Conservation (phyloP, 306 rosid genomes). For the Lathyrus sativus region DNA sequence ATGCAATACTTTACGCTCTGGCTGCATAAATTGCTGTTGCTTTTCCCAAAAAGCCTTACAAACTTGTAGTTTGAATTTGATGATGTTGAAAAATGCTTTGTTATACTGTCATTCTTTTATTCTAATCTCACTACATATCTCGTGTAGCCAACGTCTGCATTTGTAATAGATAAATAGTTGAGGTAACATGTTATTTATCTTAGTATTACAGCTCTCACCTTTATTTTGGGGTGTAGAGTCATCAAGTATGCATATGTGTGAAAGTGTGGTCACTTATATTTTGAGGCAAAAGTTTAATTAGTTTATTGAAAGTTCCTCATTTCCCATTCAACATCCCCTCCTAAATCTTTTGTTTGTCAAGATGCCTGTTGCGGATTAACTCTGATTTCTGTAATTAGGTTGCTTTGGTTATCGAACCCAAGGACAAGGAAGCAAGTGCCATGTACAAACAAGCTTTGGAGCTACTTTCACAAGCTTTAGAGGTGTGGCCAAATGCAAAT, state of each 20-base stretch:
- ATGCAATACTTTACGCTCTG: slow-evolving; percentile 30
- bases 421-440: slow-evolving; percentile 93
- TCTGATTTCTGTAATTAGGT: slow-evolving; percentile 60
- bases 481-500: slow-evolving; percentile 98
- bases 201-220: slow-evolving; percentile 21
- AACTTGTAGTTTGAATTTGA: slow-evolving; percentile 30
- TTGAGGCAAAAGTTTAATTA: slow-evolving; percentile 17
- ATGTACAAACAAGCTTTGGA: slow-evolving; percentile 98
- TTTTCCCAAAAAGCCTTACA: not conserved
- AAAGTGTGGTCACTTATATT: slow-evolving; percentile 28
- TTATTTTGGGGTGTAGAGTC: slow-evolving; percentile 17
- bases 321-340: slow-evolving; percentile 10
- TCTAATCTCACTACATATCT: slow-evolving; percentile 18
- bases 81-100: slow-evolving; percentile 4
- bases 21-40: slow-evolving; percentile 23
- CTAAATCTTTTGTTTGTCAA: slow-evolving; percentile 3
- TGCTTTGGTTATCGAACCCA: slow-evolving; percentile 96
- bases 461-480: slow-evolving; percentile 93
- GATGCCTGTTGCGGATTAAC: slow-evolving; percentile 25
- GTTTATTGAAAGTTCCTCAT: slow-evolving; percentile 21
- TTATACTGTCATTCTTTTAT: slow-evolving; percentile 3
- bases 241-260: slow-evolving; percentile 9
- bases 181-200: slow-evolving; percentile 28
- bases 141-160: slow-evolving; percentile 1
- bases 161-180: slow-evolving; percentile 1